phyloP scores from a whole-genome alignment of 345 rosid genomes.

The Sisymbrium irio region DNA sequence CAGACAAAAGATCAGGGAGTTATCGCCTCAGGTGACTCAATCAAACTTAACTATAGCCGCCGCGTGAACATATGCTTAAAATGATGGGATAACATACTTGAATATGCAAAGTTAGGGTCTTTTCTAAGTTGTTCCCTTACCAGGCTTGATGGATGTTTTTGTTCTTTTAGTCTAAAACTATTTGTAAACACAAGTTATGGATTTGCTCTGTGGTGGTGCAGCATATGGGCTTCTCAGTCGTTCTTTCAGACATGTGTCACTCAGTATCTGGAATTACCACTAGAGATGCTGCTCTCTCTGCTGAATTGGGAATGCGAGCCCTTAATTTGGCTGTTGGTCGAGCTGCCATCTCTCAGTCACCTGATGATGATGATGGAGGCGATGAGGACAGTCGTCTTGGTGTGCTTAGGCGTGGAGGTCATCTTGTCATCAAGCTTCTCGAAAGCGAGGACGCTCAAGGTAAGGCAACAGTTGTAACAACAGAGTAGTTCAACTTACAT shows the following conservation, averaged over 20 bases:
- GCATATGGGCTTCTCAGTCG: conserved; percentile 73
- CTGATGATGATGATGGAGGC: conserved; percentile 24
- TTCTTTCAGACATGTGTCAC: conserved; percentile 94
- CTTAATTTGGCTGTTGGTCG: conserved; percentile 77
- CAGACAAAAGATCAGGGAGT: conserved; percentile 52
- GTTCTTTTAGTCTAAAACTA: not conserved
- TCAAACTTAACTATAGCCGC: no score
- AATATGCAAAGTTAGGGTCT: not conserved
- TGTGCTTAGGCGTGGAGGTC: conserved; percentile 63
- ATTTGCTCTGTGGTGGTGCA: conserved; percentile 36
- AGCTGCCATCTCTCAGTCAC: conserved; percentile 38
- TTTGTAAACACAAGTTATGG: not conserved
- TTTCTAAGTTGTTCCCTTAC: not conserved
- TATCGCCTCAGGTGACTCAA: conserved; percentile 70
- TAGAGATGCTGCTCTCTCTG: conserved; percentile 77
- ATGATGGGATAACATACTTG: not conserved
- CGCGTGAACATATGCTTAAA: no score
- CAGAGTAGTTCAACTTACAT: not conserved
- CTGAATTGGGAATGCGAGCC: conserved; percentile 86
- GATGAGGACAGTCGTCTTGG: conserved; percentile 36
- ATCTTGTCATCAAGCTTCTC: conserved; percentile 82
- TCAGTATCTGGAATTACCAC: conserved; percentile 79
- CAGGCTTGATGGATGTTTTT: not conserved
- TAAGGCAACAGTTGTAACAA: conserved; percentile 15
- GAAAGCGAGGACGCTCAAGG: conserved; percentile 92